Conservation (phyloP, 371 early-diverging fungal genomes). For the Mucor irregularis region DNA sequence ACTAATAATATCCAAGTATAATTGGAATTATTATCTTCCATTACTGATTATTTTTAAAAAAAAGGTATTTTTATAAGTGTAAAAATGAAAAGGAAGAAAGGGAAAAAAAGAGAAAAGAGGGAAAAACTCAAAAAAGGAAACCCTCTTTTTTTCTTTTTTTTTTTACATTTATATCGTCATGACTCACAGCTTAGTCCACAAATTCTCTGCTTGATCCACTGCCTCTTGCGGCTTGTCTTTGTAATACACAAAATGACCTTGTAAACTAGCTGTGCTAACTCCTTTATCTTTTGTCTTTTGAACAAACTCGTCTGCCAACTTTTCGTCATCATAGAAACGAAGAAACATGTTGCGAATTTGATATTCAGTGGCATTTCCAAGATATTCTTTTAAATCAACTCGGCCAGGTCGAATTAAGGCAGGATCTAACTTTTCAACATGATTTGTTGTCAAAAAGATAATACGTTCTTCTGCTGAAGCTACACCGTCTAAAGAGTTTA, state of each 20-base stretch:
- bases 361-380: conserved; percentile 81
- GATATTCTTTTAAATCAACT: conserved; percentile 90
- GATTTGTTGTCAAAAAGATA: conserved; percentile 99
- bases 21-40: conserved; percentile 13
- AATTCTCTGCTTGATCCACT: conserved; percentile 43
- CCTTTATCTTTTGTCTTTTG: conserved; percentile 46
- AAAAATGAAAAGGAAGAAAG: conserved; percentile 6
- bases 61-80: conserved; percentile 7
- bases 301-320: conserved; percentile 75
- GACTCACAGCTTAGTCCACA: conserved; percentile 31
- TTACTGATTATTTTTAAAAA: background rate
- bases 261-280: conserved; percentile 85
- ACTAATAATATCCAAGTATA: conserved; percentile 49
- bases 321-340: conserved; percentile 77
- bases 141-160: background rate
- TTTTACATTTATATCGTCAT: background rate
- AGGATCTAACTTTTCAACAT: conserved; percentile 93
- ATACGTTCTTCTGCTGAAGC: conserved; percentile 97
- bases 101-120: conserved; percentile 1
- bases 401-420: conserved; percentile 99
- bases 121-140: conserved; percentile 5
- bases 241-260: conserved; percentile 94
- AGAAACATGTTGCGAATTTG: conserved; percentile 87
- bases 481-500: conserved; percentile 99
- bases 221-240: conserved; percentile 80